Percentiles rank a stretch among this genome's conserved stretches.
phyloP scores from a whole-genome alignment of 768 basidiomycete genomes.

The Cystofilobasidium capitatum region DNA sequence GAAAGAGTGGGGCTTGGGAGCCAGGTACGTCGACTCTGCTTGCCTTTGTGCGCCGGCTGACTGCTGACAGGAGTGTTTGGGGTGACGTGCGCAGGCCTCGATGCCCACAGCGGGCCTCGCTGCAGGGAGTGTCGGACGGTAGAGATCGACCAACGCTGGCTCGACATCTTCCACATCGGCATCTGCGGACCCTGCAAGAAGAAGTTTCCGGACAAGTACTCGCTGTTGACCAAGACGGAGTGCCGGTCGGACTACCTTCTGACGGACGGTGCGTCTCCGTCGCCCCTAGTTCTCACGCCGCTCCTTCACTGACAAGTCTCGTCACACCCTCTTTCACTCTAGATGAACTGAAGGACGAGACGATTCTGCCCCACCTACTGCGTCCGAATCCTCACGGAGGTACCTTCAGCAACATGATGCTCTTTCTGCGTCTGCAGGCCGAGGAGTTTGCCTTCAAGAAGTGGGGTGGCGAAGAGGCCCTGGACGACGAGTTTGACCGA shows the following conservation, averaged over 20 bases:
- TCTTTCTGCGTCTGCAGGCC: slow-evolving; percentile 63
- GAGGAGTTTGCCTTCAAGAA: slow-evolving; percentile 97
- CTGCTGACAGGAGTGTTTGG: too few relatives aligned
- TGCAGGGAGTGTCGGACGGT: slow-evolving; percentile 78
- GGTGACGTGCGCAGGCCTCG: slow-evolving; percentile 53
- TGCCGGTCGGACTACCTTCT: slow-evolving; percentile 96
- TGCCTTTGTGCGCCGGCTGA: slow-evolving; percentile 8
- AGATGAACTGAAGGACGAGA: slow-evolving; percentile 89
- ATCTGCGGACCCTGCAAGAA: slow-evolving; percentile 89
- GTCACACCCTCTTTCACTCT: neutral
- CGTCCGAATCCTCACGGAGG: slow-evolving; percentile 92
- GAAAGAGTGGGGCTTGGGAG: slow-evolving; percentile 53
- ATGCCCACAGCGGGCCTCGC: slow-evolving; percentile 60
- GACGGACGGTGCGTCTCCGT: slow-evolving; percentile 64
- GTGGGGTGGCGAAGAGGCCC: slow-evolving; percentile 86
- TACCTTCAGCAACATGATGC: slow-evolving; percentile 98
- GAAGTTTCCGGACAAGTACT: slow-evolving; percentile 80
- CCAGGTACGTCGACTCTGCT: slow-evolving; percentile 13
- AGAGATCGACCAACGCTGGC: slow-evolving; percentile 77
- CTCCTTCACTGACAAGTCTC: slow-evolving; percentile 5
- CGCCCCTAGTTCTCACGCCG: neutral
- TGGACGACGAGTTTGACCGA: slow-evolving; percentile 77
- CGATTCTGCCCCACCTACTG: slow-evolving; percentile 81
- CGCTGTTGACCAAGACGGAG: slow-evolving; percentile 93
- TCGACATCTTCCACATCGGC: slow-evolving; percentile 63